These are phyloP conservation scores for Melastoma malabathricum DNA, from an alignment of 345 rosid species.

Conservation along the genomic window DNA sequence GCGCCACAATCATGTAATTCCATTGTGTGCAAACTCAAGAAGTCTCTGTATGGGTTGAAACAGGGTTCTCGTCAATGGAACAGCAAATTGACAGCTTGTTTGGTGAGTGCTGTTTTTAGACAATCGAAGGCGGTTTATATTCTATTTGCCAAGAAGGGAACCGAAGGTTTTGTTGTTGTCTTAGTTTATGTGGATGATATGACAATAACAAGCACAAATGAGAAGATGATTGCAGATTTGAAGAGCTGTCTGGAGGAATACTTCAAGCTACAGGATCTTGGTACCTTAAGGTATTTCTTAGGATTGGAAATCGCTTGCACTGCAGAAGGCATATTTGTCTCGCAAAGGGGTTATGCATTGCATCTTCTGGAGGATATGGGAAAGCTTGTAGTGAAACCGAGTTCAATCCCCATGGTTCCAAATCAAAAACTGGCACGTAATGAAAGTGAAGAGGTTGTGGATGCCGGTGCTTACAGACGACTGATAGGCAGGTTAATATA, in stretches of 20 bases:
- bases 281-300: slow-evolving; percentile 1
- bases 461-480: not conserved
- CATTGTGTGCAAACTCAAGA: not conserved
- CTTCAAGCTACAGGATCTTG: not conserved
- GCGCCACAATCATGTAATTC: fast-evolving
- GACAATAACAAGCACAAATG: not conserved
- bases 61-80: not conserved
- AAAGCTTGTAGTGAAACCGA: not conserved
- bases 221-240: not conserved
- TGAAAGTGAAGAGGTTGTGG: not conserved
- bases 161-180: not conserved
- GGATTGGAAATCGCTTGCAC: not conserved
- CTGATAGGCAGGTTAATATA: not conserved
- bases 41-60: not conserved
- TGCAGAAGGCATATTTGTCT: not conserved
- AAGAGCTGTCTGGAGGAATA: not conserved
- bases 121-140: not conserved
- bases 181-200: not conserved
- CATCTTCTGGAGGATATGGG: not conserved
- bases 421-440: not conserved
- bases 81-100: too few species aligned
- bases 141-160: not conserved
- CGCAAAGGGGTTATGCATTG: not conserved
- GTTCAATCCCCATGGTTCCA: not conserved
- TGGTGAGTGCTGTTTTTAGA: not conserved